Evolutionary conservation across 495 filamentous ascomycete genomes (phyloP).

Genomic region (Penicillium odoratum): DNA sequence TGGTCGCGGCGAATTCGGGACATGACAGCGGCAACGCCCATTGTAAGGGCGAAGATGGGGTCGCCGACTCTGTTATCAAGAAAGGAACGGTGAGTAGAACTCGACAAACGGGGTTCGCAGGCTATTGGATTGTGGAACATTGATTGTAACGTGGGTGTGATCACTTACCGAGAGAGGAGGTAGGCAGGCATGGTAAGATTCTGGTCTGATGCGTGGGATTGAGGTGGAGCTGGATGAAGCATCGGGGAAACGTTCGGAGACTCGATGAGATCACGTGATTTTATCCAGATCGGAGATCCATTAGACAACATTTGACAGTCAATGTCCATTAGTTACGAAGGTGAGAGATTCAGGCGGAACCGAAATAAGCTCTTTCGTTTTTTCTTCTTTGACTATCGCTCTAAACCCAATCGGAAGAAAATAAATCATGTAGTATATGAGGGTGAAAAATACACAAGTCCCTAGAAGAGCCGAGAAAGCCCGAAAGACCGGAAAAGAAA

Average conservation of each 20-base stretch:
- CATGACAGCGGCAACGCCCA: constrained; percentile 65
- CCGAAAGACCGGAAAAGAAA: constrained; percentile 15
- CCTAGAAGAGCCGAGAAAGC: constrained; percentile 4
- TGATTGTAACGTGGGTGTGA: neutral
- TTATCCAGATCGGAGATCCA: neutral
- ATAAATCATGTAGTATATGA: constrained; percentile 26
- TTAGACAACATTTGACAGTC: too few species aligned
- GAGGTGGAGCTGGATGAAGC: constrained; percentile 2
- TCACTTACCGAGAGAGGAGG: constrained; percentile 44
- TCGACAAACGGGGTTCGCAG: neutral
- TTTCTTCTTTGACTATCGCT: constrained; percentile 14
- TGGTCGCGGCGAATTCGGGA: constrained; percentile 76
- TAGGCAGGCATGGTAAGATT: constrained; percentile 34
- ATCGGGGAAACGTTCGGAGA: neutral
- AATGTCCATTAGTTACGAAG: too few species aligned
- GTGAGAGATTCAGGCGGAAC: neutral
- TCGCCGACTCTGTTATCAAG: constrained; percentile 61
- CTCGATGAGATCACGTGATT: neutral
- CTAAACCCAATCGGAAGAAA: constrained; percentile 11
- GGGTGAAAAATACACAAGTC: constrained; percentile 24
- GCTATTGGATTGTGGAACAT: neutral
- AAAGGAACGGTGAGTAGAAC: neutral
- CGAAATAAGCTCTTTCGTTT: neutral
- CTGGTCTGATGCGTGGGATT: neutral
- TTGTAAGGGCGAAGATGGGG: constrained; percentile 81